Base-by-base conservation (phyloP, 768 basidiomycete species). In the Gloeophyllum trabeum region DNA sequence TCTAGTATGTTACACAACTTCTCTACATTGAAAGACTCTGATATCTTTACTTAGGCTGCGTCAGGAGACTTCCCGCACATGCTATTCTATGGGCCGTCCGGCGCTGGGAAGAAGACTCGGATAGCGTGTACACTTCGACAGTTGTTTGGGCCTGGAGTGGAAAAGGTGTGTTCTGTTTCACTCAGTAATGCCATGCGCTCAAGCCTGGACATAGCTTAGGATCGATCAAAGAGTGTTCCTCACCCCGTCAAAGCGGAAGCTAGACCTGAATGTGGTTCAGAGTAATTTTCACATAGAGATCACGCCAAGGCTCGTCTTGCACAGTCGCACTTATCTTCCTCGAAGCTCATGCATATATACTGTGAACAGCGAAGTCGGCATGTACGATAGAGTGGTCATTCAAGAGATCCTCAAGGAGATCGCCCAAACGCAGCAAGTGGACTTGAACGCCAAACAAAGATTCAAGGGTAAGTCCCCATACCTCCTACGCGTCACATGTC, bases 341-440 rank as follows among this genome's bases (percentile, higher is more conserved):
- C 35, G 24, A 20, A 1, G 16, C 14, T 4, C 25, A 24, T 18
- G n/a, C n/a, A n/a, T n/a, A n/a, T n/a, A n/a, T n/a, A 5, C 18
- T 20, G 21, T 40, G 21, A 6, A 6, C 57, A 98, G 94, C 50
- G 94, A 99, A 64, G 92, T 92, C 0, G 94, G 94, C 10, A 94
- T 81, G 54, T 96, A 85, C 53, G 94, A 99, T 58, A 71, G 94
- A 47, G 74, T 92, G 1, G 91, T 99, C 39, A 90, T 99, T 40
- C 94, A 98, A 55, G 94, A 99, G 54, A 73, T 99, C 35, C 62
- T 99, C 44, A 99, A 98, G 60, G 94, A 98, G 62, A 97, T 99
- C 52, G 94, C 94, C 1, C 93, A 97, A 61, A 99, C 93, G 2
- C 94, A 99, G 58, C 94, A 98, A 58, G 91, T 99, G 6, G 94